Evolutionary conservation across 2,329 filamentous ascomycete species (phyloP).

Genomic region (Stemphylium beticola): DNA sequence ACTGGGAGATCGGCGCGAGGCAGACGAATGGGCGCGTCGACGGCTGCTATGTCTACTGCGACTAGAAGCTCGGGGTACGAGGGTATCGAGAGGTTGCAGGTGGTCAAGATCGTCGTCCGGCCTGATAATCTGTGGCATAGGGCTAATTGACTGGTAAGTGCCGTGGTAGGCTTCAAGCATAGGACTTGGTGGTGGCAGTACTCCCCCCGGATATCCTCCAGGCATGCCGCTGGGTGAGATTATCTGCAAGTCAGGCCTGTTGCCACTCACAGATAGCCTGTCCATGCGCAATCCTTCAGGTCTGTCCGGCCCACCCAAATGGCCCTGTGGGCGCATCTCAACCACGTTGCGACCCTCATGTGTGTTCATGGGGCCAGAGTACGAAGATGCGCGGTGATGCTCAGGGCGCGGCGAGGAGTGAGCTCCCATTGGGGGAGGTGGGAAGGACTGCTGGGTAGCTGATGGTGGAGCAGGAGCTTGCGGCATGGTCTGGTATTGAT

Average conservation of each 20-base stretch:
- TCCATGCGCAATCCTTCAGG: conserved; percentile 53
- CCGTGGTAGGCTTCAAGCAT: conserved; percentile 91
- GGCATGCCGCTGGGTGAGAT: conserved; percentile 9
- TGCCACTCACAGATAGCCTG: conserved; percentile 56
- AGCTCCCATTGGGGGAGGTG: conserved; percentile 40
- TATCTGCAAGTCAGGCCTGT: conserved; percentile 50
- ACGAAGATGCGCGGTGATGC: conserved; percentile 32
- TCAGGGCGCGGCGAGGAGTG: conserved; percentile 36
- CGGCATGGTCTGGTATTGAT: conserved; percentile 34
- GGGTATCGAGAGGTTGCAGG: conserved; percentile 42
- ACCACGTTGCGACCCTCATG: conserved; percentile 48
- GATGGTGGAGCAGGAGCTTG: conserved; percentile 25
- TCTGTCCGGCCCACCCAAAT: conserved; percentile 35
- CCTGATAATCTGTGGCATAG: conserved; percentile 83
- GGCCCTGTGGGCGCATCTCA: conserved; percentile 50
- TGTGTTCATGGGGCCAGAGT: conserved; percentile 22
- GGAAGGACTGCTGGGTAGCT: conserved; percentile 30
- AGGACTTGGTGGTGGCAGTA: conserved; percentile 74
- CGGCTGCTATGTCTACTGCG: conserved; percentile 34
- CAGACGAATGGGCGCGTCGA: conserved; percentile 37
- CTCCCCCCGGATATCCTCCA: conserved; percentile 22
- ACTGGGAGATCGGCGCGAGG: conserved; percentile 41
- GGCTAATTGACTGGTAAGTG: conserved; percentile 92
- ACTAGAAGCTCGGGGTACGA: conserved; percentile 40
- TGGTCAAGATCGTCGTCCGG: conserved; percentile 62